These are phyloP conservation scores for Sapria himalayana DNA, from an alignment of 345 rosid genomes.

Conservation along the genomic window DNA sequence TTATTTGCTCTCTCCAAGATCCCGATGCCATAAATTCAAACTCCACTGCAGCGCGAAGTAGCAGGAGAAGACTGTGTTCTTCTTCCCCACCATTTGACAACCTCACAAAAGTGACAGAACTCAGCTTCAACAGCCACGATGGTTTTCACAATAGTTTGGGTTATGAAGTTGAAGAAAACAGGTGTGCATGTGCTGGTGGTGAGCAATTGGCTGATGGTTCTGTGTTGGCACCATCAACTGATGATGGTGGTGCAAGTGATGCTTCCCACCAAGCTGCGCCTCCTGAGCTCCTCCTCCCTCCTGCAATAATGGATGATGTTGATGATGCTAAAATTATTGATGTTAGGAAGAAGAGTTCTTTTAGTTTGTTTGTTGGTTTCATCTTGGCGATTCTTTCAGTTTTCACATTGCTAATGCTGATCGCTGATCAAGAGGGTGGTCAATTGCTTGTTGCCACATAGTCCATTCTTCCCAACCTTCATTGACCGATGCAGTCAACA, in stretches of 20 bases:
- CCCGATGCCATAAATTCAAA: conserved; percentile 25
- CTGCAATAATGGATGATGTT: conserved; percentile 8
- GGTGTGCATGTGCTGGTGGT: conserved; percentile 11
- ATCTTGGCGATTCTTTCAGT: conserved; percentile 19
- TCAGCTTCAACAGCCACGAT: conserved; percentile 24
- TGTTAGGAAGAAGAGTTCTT: conserved; percentile 11
- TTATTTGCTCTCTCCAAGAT: conserved; percentile 62
- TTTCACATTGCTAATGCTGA: conserved; percentile 16
- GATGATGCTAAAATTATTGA: conserved; percentile 8
- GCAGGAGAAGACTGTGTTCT: conserved; percentile 32
- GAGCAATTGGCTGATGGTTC: conserved; percentile 17
- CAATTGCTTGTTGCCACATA: conserved; percentile 48
- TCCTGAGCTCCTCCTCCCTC: conserved; percentile 5
- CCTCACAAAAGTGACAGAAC: conserved; percentile 21
- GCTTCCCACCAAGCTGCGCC: conserved; percentile 17
- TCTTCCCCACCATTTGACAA: too few relatives aligned
- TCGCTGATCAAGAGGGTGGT: conserved; percentile 17
- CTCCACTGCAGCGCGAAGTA: conserved; percentile 18
- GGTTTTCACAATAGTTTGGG: conserved; percentile 18
- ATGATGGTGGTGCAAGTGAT: conserved; percentile 17
- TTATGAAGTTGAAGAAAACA: conserved; percentile 20
- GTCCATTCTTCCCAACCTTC: too few relatives aligned
- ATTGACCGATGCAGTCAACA: too few relatives aligned
- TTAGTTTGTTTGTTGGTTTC: conserved; percentile 17
- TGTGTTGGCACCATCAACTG: conserved; percentile 45